These are phyloP conservation scores for Spathaspora girioi DNA, from an alignment of 805 yeast species.

Conservation along the genomic window DNA sequence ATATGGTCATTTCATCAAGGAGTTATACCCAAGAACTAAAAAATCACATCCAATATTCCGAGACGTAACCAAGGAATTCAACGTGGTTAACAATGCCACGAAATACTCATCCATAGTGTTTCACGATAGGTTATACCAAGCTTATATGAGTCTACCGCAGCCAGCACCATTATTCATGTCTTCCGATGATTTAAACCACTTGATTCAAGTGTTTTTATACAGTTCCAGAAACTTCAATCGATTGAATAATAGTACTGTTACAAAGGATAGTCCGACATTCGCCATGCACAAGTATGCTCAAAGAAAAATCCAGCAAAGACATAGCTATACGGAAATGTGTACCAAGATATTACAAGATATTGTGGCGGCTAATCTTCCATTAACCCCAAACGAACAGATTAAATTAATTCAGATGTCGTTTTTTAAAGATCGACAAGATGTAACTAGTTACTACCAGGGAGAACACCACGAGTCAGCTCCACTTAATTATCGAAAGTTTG, in stretches of 20 bases:
- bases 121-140: constrained; percentile 21
- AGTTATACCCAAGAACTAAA: constrained; percentile 16
- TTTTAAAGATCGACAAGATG: constrained; percentile 25
- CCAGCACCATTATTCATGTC: constrained; percentile 23
- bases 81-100: constrained; percentile 5
- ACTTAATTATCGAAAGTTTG: constrained; percentile 14
- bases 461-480: not conserved
- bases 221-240: constrained; percentile 17
- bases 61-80: not conserved
- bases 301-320: not conserved
- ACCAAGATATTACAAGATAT: constrained; percentile 26
- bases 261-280: not conserved
- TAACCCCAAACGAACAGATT: constrained; percentile 27
- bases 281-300: not conserved
- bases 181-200: constrained; percentile 23
- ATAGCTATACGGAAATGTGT: constrained; percentile 11
- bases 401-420: constrained; percentile 25
- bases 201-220: constrained; percentile 20
- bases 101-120: constrained; percentile 17
- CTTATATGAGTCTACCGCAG: constrained; percentile 22
- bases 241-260: not conserved
- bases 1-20: constrained; percentile 10
- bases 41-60: constrained; percentile 1
- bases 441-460: constrained; percentile 8
- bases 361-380: constrained; percentile 19